Base-by-base conservation (phyloP, 257 asterid genomes). In the Scutellaria baicalensis region DNA sequence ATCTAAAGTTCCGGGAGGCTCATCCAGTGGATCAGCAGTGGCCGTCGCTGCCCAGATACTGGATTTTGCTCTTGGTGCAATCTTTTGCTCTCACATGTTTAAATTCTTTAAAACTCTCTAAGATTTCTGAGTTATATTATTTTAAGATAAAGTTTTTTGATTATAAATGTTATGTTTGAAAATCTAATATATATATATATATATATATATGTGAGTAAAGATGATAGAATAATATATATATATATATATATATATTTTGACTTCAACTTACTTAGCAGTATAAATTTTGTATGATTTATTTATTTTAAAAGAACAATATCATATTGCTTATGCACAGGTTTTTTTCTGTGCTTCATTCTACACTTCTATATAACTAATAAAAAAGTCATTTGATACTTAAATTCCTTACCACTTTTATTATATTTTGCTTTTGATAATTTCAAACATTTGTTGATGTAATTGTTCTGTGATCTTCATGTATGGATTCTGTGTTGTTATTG, bases 1-100 rank as follows among this genome's bases (percentile, higher is more conserved):
- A 57, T 81, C 96, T 68, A 85, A 78, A 83, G 77, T 84, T 68
- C 97, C 97, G 5, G 97, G 99, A 49, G 97, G 99, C 58, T 88
- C 97, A 12, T 83, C 89, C 68, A 88, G 97, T 84, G 97, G 99
- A 75, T 85, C 99, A 42, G 95, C 97, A 31, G 97, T 88, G 57
- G 95, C 95, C 56, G 97, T 91, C 76, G 95, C 97, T 10, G 91
- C 93, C 36, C 79, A 84, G 51, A 80, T 91, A n/a, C 89, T 89
- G 66, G 89, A 94, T 84, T 91, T 91, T 83, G 84, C 99, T 75
- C 79, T 94, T 49, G 97, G 99, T 94, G 83, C 59, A 72, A 8
- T 27, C 17, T 55, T 60, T 68, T 73, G 63, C 49, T 60, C 64
- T n/a, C 38, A 20, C 59, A 18, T n/a, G 23, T 51, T 59, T 58